Evolutionary conservation across 495 filamentous ascomycete species (phyloP), one percentile per base, ranked within the genome.

Genomic region (Talaromyces adpressus): DNA sequence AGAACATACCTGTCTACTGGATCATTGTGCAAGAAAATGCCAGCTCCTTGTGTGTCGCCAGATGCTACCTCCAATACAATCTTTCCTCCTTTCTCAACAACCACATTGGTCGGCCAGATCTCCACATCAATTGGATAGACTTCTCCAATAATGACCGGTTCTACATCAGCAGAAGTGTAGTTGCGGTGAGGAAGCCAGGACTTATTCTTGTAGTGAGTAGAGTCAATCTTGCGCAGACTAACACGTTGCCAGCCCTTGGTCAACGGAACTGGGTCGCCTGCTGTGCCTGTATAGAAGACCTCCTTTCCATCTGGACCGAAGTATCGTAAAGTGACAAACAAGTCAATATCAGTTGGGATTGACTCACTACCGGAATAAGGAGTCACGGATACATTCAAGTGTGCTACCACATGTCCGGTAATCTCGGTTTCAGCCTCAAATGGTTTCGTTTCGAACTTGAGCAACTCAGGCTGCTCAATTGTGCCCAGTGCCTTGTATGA

Each of bases 261-360:
- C 6, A 68, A 14, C 3, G 66, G 64, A 30, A 78, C 70, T 6
- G 75, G 72, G 60, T 78, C 75, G 11, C 75, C 75, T 51, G 72
- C 73, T 4, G 79, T 79, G 32, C 85, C 85, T 11, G 87, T 90
- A 70, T 89, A 90, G 64, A 79, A 82, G 3, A 90, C 76, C 59
- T 90, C 86, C 41, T 82, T 79, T 1, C 84, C 85, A 9, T 71
- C 65, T 0, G 82, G 67, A 5, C 75, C 75, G 51, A 89, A 77
- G 67, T 90, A 76, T 1, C 87, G 79, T 9, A 89, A 72, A 0
- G 86, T 87, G 18, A 88, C 59, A 69, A 89, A 90, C 34, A 90
- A 69, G 68, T 90, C 87, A 20, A 90, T 84, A 58, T 90, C 87
- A 2, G 63, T 72, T 11, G 73, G 76, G 63, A n/a, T 62, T 58